phyloP scores from a whole-genome alignment of 2,329 filamentous ascomycete genomes.

The Pezicula carpinea region DNA sequence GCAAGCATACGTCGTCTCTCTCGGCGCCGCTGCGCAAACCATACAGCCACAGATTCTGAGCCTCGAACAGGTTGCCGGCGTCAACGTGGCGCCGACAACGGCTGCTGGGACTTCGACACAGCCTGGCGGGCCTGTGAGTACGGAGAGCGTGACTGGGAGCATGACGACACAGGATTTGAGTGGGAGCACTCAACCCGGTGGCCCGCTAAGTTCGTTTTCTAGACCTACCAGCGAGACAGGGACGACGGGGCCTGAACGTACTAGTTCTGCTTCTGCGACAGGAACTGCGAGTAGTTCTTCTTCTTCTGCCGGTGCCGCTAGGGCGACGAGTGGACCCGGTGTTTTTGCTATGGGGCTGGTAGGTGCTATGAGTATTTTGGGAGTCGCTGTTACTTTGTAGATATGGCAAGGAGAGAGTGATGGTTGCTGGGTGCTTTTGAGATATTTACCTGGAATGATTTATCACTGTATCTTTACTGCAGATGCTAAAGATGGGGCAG shows the following conservation, averaged over 20 bases:
- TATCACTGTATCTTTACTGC: too few relatives aligned
- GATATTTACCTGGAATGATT: too few relatives aligned
- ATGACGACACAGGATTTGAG: conserved; percentile 2
- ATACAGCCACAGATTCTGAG: conserved; percentile 4
- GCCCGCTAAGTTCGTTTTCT: not conserved
- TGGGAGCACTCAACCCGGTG: not conserved
- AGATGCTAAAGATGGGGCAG: too few relatives aligned
- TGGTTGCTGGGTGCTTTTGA: too few relatives aligned
- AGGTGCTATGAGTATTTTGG: conserved; percentile 14
- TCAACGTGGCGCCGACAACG: not conserved
- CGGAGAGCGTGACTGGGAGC: not conserved
- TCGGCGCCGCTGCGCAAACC: not conserved
- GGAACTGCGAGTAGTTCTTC: not conserved
- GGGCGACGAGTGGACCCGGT: conserved; percentile 6
- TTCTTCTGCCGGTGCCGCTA: not conserved
- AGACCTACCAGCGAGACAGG: not conserved
- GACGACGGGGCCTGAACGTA: conserved; percentile 6
- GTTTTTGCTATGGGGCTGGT: conserved; percentile 11
- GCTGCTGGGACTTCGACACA: not conserved
- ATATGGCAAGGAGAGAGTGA: not conserved
- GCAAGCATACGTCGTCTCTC: conserved; percentile 2
- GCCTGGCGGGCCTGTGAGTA: too few relatives aligned
- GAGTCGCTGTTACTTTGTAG: conserved; percentile 14
- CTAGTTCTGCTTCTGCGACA: not conserved
- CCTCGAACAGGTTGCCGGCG: not conserved